Base-by-base conservation (phyloP, 495 filamentous ascomycete genomes). In the Platismatia glauca region DNA sequence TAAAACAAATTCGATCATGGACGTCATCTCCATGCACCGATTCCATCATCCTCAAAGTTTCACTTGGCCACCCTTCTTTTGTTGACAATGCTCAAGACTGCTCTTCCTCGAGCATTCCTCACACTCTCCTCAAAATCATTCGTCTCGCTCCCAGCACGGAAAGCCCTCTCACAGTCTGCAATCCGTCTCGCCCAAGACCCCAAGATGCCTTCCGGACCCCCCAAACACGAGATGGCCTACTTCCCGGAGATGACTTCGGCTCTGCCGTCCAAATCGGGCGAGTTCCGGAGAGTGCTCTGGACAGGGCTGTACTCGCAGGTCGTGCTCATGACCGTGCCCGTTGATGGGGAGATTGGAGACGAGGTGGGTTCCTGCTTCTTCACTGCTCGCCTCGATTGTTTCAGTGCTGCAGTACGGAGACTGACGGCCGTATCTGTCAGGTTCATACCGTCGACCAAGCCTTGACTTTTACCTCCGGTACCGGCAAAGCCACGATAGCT, bases 301-400 rank as follows among this genome's bases (percentile, higher is more conserved):
- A 86, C 83, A 7, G 84, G 82, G 4, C 72, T 86, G 18, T 86
- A 84, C 73, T 81, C 77, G 33, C 85, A 86, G 72, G 70, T 86
- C 18, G 84, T 86, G 2, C 71, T 82, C 7, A 86, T 86, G 84
- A 84, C 82, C 44, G 75, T 87, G 7, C 82, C 83, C 3, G 79
- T 84, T 1, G 80, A 79, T 18, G 84, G 83, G 18, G 84, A 86
- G 55, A 86, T 87, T 69, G 84, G 84, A 7, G 83, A 87, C 58
- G 84, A 86, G 75, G 81, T 82, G 60, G 53, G 70, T 67, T 55
- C 37, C 59, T 39, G 20, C 11, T 53, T 18, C 13, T 43, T 24
- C 38, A 38, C 16, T 16, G 44, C 41, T 37, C 1, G 20, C 43
- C 53, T 37, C 29, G 24, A 31, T 27, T 24, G 31, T 11, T 9